Base-by-base conservation (phyloP, 106 monocot genomes). In the Gastrodia elata region DNA sequence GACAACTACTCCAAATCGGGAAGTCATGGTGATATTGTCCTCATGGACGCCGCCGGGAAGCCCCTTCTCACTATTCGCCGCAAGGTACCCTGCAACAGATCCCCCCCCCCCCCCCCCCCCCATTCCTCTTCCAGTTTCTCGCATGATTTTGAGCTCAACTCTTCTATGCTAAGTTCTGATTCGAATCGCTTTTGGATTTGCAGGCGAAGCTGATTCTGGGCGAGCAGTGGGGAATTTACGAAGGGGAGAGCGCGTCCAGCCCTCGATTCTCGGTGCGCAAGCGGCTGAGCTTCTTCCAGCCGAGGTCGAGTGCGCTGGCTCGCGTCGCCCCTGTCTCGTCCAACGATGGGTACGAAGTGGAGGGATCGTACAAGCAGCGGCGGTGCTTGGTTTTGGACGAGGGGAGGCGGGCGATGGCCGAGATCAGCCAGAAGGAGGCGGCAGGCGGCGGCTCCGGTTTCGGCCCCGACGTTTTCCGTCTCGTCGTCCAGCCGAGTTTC, bases 351-450 rank as follows among this genome's bases (percentile, higher is more conserved):
- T 33, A 22, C 77, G 83, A 80, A 30, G 81, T 94, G 18, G 83
- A 91, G 82, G 94, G 94, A 20, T 94, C 94, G 18, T 94, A 94
- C 80, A 42, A 58, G 56, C 76, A 70, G 37, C 76, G 91, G 26
- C 71, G 77, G 39, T 88, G 88, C 78, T 15, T 16, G 8, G 37
- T 88, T 32, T 82, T 74, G 76, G 87, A 91, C 76, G 77, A 46
- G 56, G 5, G 10, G 25, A 43, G 88, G 48, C 82, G 79, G 24
- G 64, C 33, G 49, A 36, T 94, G 38, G 94, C 88, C 2, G 81
- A 86, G 72, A 80, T 94, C 70, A 71, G 71, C 41, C 40, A 72
- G 44, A 94, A 94, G 75, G 86, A 94, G 70, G 49, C 73, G 38
- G 36, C 55, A 16, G 39, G 27, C 33, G 76, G 81, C 0, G 92